These are phyloP conservation scores for Ogataea nonfermentans DNA, from an alignment of 805 yeast genomes.

Conservation along the genomic window DNA sequence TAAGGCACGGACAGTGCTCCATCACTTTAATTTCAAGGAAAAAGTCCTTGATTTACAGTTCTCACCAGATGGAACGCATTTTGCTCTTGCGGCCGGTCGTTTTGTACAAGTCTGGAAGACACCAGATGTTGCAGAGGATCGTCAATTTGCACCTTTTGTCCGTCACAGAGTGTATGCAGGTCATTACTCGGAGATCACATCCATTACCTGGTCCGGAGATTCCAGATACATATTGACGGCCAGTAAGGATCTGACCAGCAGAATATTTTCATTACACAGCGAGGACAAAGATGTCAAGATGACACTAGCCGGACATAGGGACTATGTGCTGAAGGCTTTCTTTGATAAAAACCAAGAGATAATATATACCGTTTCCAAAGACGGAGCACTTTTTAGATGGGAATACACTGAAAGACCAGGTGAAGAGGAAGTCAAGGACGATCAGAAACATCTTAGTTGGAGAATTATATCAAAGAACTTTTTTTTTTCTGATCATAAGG, in stretches of 20 bases:
- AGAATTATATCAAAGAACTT: constrained; percentile 75
- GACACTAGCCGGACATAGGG: constrained; percentile 90
- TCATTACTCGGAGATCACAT: constrained; percentile 77
- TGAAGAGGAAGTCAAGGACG: constrained; percentile 45
- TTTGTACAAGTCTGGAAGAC: constrained; percentile 93
- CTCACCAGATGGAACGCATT: constrained; percentile 82
- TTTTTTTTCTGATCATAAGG: constrained; percentile 67
- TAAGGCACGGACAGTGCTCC: constrained; percentile 76
- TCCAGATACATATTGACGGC: constrained; percentile 84
- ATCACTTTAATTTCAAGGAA: constrained; percentile 91
- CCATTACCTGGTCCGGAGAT: constrained; percentile 86
- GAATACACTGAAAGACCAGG: constrained; percentile 65
- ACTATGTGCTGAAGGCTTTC: constrained; percentile 81
- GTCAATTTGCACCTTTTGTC: constrained; percentile 95
- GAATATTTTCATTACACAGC: constrained; percentile 72
- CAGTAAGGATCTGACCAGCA: constrained; percentile 86
- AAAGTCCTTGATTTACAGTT: constrained; percentile 71
- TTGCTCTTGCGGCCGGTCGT: constrained; percentile 82
- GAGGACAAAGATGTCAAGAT: constrained; percentile 75
- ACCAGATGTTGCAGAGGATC: constrained; percentile 73
- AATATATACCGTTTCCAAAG: constrained; percentile 88
- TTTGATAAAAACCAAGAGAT: constrained; percentile 85
- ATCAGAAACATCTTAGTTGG: constrained; percentile 62
- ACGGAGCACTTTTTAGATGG: constrained; percentile 94
- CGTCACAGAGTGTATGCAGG: constrained; percentile 90